Percentiles rank a stretch among this genome's conserved stretches.
These are phyloP conservation scores for Cnidoscolus chayamansa DNA, from an alignment of 441 rosid species.

Conservation along the genomic window DNA sequence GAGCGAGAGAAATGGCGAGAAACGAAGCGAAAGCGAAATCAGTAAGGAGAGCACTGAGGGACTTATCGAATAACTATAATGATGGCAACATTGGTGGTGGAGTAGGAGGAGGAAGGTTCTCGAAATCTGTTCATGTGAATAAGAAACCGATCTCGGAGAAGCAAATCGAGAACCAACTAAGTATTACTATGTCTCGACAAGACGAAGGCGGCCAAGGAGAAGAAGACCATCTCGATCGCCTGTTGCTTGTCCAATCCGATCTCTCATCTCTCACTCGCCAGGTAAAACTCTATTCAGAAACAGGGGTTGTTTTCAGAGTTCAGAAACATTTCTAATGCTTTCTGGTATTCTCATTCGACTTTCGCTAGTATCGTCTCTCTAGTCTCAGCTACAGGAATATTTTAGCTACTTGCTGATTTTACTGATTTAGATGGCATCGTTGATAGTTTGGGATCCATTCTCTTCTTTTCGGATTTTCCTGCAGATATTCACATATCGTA, in stretches of 20 bases:
- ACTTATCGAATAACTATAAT: slow-evolving; percentile 28
- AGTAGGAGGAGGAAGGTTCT: slow-evolving; percentile 22
- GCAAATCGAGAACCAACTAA: not conserved
- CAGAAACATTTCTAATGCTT: too few relatives aligned
- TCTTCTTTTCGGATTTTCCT: not conserved
- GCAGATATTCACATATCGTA: not conserved
- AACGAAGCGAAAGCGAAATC: slow-evolving; percentile 34
- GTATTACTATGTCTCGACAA: not conserved
- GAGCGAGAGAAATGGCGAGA: slow-evolving; percentile 29
- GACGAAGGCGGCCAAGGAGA: slow-evolving; percentile 21
- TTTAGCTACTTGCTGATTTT: not conserved
- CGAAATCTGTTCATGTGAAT: slow-evolving; percentile 24
- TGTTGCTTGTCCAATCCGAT: slow-evolving; percentile 69
- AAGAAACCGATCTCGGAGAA: slow-evolving; percentile 24
- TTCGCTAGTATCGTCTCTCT: not conserved
- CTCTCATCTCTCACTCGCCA: slow-evolving; percentile 49
- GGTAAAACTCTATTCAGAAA: slow-evolving; percentile 30
- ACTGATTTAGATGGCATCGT: slow-evolving; percentile 2
- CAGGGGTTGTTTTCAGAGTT: not conserved
- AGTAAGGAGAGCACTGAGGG: slow-evolving; percentile 21
- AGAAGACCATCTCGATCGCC: slow-evolving; percentile 47
- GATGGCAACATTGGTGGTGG: not conserved
- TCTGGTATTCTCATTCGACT: not conserved
- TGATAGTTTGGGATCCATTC: not conserved
- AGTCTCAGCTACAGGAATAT: not conserved